Percentiles rank a stretch among this genome's conserved stretches.
Evolutionary conservation across 2,329 filamentous ascomycete species (phyloP).

Genomic region (Monilinia polystroma): DNA sequence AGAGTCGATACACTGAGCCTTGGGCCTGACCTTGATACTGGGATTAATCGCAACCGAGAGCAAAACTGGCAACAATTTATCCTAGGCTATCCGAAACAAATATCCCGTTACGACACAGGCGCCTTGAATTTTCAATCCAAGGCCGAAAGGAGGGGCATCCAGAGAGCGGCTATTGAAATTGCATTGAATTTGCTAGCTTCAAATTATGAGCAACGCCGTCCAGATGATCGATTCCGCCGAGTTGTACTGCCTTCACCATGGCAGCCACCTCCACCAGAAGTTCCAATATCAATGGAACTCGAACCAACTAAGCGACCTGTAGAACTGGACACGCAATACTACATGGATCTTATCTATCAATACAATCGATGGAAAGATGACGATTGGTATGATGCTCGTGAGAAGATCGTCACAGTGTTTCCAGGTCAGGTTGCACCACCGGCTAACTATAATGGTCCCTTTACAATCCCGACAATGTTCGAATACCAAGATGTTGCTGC

Average conservation of each 20-base stretch:
- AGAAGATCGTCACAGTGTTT: neutral
- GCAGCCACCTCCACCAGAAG: conserved; percentile 26
- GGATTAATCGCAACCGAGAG: conserved; percentile 4
- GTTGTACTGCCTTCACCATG: conserved; percentile 27
- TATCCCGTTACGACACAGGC: neutral
- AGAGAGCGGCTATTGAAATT: conserved; percentile 36
- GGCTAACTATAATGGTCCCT: conserved; percentile 34
- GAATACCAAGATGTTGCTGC: conserved; percentile 25
- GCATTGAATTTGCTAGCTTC: conserved; percentile 34
- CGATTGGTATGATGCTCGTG: conserved; percentile 25
- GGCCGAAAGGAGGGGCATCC: conserved; percentile 36
- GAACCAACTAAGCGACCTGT: conserved; percentile 33
- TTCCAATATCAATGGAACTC: conserved; percentile 32
- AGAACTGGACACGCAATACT: conserved; percentile 34
- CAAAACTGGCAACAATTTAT: conserved; percentile 11
- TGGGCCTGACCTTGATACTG: conserved; percentile 7
- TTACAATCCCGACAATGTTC: conserved; percentile 20
- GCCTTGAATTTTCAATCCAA: conserved; percentile 32
- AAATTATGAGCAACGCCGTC: conserved; percentile 38
- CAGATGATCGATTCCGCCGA: conserved; percentile 33
- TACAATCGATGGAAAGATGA: conserved; percentile 31
- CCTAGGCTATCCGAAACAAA: conserved; percentile 9
- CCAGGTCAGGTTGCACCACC: conserved; percentile 26
- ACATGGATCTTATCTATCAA: conserved; percentile 32
- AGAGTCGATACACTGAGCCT: conserved; percentile 3